These are phyloP conservation scores for Xylaria venustula DNA, from an alignment of 495 filamentous ascomycete genomes.

Conservation along the genomic window DNA sequence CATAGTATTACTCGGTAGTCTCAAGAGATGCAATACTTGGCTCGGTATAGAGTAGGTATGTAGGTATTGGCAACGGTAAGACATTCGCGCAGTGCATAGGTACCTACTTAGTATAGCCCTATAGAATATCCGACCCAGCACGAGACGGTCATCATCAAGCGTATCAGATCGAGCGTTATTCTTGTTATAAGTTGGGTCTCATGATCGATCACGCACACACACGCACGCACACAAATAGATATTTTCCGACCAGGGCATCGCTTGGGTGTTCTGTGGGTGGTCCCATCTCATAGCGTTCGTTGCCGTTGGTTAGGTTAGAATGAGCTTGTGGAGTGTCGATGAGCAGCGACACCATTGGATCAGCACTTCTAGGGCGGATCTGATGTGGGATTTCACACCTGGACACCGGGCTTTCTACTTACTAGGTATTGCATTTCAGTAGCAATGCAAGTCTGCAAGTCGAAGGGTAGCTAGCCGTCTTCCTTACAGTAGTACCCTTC, in stretches of 20 bases:
- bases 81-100: neutral
- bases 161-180: slow-evolving; percentile 4
- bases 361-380: neutral
- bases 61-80: neutral
- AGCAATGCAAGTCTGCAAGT: no score
- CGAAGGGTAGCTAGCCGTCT: neutral
- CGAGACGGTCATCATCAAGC: neutral
- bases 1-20: neutral
- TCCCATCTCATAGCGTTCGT: slow-evolving; percentile 4
- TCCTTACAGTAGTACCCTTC: no score
- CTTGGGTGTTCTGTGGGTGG: neutral
- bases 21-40: neutral
- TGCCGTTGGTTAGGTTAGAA: no score
- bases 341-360: neutral
- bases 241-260: neutral
- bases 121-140: neutral
- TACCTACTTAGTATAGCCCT: no score
- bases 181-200: neutral
- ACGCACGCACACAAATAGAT: neutral
- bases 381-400: neutral
- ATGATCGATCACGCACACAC: neutral
- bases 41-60: no score
- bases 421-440: no score
- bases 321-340: slow-evolving; percentile 9
- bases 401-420: no score